Evolutionary conservation across 1,284 basidiomycete species (phyloP), one percentile per base, ranked within the genome.

Genomic region (Leucoagaricus sp.): DNA sequence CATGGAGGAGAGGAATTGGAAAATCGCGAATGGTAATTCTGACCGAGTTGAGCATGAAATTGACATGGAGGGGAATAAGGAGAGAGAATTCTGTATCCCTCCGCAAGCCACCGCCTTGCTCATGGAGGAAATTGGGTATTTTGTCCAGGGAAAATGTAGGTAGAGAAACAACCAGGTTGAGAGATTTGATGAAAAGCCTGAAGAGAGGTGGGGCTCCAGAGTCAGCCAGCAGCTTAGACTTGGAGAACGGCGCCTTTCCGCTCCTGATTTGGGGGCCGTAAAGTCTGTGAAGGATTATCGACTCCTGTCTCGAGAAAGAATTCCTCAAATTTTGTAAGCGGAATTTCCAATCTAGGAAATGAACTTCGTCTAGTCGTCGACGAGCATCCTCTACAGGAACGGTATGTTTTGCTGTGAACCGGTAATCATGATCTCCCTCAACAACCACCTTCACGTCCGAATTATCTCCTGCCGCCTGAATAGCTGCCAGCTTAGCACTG

Each of bases 51-150:
- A 94, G 78, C 9, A 85, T 78, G 75, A 93, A 86, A 25, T 82
- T 78, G 34, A 98, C 71, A 65, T 95, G 88, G 64, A 98, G 72
- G 1, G 96, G 96, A 4, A 98, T 72, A 58, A 98, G 79, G 28
- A 98, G 77, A 10, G 92, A 89, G 69, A 89, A 98, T 61, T 83
- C 67, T 0, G 87, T 88, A 58, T 91, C 83, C 38, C 71, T 75
- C 1, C 93, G 93, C 45, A 94, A 69, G 7, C 89, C 89, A 55
- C 72, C 71, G 17, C 93, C 93, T 60, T 89, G 83, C 49, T 86
- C 79, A 59, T 85, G 67, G 41, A 95, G 73, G 71, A 93, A 96
- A 60, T 89, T 81, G 9, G 85, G 65, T 15, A 96, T 75, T 2
- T 79, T 69, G 17, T 78, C 72, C 6, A 69, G 59, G n/a, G 81